These are phyloP conservation scores for Drechslera avenae DNA, from an alignment of 2,329 filamentous ascomycete species.

Conservation along the genomic window DNA sequence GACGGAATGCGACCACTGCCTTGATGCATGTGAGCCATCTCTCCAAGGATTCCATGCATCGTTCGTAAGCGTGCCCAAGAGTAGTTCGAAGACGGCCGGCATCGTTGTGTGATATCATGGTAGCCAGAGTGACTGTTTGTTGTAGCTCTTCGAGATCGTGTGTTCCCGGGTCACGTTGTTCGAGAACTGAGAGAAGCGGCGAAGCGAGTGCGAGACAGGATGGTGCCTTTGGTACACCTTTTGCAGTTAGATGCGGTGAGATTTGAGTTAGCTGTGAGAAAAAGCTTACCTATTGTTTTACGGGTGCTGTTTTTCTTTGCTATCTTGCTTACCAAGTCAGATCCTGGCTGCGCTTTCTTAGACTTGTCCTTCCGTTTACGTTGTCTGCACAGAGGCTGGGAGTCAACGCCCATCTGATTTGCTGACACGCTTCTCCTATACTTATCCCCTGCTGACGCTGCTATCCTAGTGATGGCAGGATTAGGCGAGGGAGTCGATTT, in stretches of 20 bases:
- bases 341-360: no score
- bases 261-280: no score
- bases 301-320: no score
- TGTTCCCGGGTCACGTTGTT: not conserved
- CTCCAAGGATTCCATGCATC: not conserved
- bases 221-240: no score
- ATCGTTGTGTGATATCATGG: not conserved
- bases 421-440: not conserved
- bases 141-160: not conserved
- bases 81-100: not conserved
- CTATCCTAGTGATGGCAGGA: no score
- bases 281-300: no score
- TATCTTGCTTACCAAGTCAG: no score
- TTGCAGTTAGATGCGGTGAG: no score
- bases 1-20: not conserved
- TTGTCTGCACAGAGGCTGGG: no score
- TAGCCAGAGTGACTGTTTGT: not conserved
- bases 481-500: no score
- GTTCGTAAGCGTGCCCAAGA: not conserved
- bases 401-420: not conserved
- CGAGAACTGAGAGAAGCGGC: not conserved
- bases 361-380: no score
- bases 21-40: constrained; percentile 1
- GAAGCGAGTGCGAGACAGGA: not conserved
- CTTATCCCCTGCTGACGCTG: not conserved